A percentile compares a stretch with the other conserved stretches of the same genome.
Conservation (phyloP, 306 rosid species). For the Vicia villosa region DNA sequence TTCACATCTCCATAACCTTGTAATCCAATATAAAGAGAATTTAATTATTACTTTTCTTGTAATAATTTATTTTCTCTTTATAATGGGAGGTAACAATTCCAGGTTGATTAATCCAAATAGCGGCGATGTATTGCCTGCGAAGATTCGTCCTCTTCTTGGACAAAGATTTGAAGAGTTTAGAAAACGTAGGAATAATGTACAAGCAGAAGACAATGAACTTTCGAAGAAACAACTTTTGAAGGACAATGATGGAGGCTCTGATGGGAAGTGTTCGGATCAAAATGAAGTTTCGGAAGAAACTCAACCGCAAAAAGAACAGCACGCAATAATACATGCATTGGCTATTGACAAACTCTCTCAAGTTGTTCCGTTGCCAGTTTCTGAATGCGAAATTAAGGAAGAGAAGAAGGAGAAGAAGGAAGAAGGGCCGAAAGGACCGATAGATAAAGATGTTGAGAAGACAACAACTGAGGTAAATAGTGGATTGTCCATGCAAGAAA, state of each 20-base stretch:
- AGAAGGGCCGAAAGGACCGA: not conserved
- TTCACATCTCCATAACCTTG: not conserved
- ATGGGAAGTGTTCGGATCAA: not conserved
- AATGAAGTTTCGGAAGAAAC: not conserved
- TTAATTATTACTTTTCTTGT: not conserved
- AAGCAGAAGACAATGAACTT: not conserved
- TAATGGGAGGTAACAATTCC: conserved; percentile 62
- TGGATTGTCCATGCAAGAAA: not conserved
- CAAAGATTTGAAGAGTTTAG: conserved; percentile 46
- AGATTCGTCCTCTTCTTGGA: conserved; percentile 48
- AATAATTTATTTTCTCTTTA: not conserved
- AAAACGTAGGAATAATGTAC: conserved; percentile 7
- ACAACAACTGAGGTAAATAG: not conserved
- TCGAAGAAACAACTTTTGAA: conserved; percentile 49
- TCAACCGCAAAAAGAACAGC: conserved; percentile 2
- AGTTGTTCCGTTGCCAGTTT: conserved; percentile 33
- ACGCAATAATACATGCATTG: not conserved
- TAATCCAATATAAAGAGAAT: not conserved
- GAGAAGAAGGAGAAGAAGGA: not conserved
- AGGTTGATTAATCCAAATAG: conserved; percentile 34
- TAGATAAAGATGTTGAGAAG: not conserved
- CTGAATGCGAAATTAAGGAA: not conserved
- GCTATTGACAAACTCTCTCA: conserved; percentile 13
- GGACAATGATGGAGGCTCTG: conserved; percentile 17
- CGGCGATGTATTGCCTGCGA: conserved; percentile 45